Base-by-base conservation (phyloP, 2,329 filamentous ascomycete species). In the Penicillium griseofulvum region DNA sequence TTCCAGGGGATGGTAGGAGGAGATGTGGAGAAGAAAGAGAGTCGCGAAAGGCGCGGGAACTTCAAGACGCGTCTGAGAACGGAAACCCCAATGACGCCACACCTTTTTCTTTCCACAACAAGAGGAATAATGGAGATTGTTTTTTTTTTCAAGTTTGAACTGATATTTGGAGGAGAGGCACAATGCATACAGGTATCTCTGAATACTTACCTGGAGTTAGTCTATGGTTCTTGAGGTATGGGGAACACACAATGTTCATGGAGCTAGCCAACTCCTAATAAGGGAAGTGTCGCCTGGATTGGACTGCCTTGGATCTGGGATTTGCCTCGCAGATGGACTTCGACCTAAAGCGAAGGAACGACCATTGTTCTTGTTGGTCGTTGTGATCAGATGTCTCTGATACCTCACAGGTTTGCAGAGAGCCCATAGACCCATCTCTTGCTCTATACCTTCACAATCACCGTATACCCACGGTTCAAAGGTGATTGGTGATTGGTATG, bases 11-110 rank as follows among this genome's bases (percentile, higher is more conserved):
- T 55, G 57, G 39, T 43, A 47, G 49, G n/a, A 55, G 56, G 50
- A 56, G 58, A 59, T 65, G 65, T 65, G 61, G 65, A 64, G 61
- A 65, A 66, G 65, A 63, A 58, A 63, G 63, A 62, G 50, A 53
- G 62, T 63, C 62, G 61, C 65, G 66, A 64, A 63, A 60, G 60
- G 57, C 63, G 59, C 62, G 62, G 63, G 59, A 61, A 65, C 57
- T 51, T 51, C 52, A 55, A 60, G 55, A 70, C 66, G 66, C 60
- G 61, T 61, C 56, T 56, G 62, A 54, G 55, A 59, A 55, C 57
- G 56, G 61, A 57, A 51, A 44, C 50, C 34, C 39, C 58, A 62
- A 65, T 65, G 60, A 65, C 64, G 59, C 60, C 64, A 62, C 60
- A 60, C 58, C 55, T 54, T 28, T 28, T 45, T 45, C 37, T 28